phyloP scores from a whole-genome alignment of 805 yeast species.

The Brettanomyces sp. region DNA sequence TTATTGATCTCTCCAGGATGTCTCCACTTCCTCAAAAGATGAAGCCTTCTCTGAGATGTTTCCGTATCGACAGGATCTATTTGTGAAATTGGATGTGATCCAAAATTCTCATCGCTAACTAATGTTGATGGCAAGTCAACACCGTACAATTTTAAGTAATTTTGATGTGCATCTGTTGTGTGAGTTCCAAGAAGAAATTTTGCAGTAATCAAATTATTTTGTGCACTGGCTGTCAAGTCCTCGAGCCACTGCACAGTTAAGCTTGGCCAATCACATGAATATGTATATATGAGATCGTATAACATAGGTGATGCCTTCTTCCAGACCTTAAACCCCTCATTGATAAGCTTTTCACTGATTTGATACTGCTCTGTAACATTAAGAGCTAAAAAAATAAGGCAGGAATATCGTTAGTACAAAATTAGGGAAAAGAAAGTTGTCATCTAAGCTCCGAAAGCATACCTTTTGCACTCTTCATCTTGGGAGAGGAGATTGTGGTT shows the following conservation, averaged over 20 bases:
- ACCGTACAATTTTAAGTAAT: slow-evolving; percentile 35
- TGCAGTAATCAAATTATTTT: slow-evolving; percentile 10
- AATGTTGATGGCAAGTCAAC: slow-evolving; percentile 43
- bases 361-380: slow-evolving; percentile 32
- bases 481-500: background rate
- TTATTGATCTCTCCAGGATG: slow-evolving; percentile 63
- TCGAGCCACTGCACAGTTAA: slow-evolving; percentile 64
- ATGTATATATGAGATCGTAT: slow-evolving; percentile 65
- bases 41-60: slow-evolving; percentile 27
- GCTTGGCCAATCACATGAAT: slow-evolving; percentile 62
- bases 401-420: background rate
- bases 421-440: background rate
- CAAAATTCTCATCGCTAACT: slow-evolving; percentile 20
- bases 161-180: slow-evolving; percentile 31
- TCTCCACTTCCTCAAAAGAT: slow-evolving; percentile 38
- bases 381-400: slow-evolving; percentile 11
- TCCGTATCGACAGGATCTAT: slow-evolving; percentile 14
- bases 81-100: slow-evolving; percentile 2
- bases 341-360: slow-evolving; percentile 49
- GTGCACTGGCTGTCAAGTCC: slow-evolving; percentile 16
- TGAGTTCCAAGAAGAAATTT: slow-evolving; percentile 39
- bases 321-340: slow-evolving; percentile 79
- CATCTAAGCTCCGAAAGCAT: background rate
- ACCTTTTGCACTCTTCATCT: background rate
- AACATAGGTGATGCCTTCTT: slow-evolving; percentile 74